A percentile compares a stretch with the other conserved stretches of the same genome.
phyloP scores from a whole-genome alignment of 441 rosid genomes.

The Arabidopsis lyrata region DNA sequence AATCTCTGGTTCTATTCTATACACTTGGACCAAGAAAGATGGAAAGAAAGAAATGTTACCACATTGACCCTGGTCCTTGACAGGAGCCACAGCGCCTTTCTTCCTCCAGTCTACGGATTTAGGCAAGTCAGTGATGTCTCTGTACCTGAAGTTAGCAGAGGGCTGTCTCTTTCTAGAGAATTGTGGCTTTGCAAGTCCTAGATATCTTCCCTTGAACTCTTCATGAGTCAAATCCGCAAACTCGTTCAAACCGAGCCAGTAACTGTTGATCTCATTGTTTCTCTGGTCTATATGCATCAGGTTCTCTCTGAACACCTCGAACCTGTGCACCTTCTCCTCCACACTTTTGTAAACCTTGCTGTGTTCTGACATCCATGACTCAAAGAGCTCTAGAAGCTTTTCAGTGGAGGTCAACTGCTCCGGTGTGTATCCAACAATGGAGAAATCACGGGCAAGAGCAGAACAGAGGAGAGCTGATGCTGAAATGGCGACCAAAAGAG shows the following conservation, averaged over 20 bases:
- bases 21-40: conserved; percentile 17
- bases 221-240: conserved; percentile 72
- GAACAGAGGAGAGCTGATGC: conserved; percentile 43
- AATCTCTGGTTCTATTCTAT: background rate
- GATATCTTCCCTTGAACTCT: conserved; percentile 66
- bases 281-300: conserved; percentile 70
- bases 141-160: conserved; percentile 50
- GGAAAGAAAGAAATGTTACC: conserved; percentile 47
- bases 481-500: conserved; percentile 43
- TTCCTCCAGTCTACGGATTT: conserved; percentile 77
- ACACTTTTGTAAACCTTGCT: conserved; percentile 57
- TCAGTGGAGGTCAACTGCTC: conserved; percentile 57
- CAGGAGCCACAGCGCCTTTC: conserved; percentile 70
- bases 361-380: conserved; percentile 65
- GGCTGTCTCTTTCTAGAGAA: conserved; percentile 45
- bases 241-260: conserved; percentile 80
- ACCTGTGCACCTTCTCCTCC: conserved; percentile 65
- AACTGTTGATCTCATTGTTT: conserved; percentile 61
- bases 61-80: conserved; percentile 82
- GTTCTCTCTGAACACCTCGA: conserved; percentile 70
- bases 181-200: conserved; percentile 53
- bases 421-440: conserved; percentile 60
- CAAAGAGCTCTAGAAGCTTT: conserved; percentile 58
- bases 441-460: conserved; percentile 57
- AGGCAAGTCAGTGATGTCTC: conserved; percentile 61